These are phyloP conservation scores for Penicillium coffeae DNA, from an alignment of 495 filamentous ascomycete species.

Conservation along the genomic window DNA sequence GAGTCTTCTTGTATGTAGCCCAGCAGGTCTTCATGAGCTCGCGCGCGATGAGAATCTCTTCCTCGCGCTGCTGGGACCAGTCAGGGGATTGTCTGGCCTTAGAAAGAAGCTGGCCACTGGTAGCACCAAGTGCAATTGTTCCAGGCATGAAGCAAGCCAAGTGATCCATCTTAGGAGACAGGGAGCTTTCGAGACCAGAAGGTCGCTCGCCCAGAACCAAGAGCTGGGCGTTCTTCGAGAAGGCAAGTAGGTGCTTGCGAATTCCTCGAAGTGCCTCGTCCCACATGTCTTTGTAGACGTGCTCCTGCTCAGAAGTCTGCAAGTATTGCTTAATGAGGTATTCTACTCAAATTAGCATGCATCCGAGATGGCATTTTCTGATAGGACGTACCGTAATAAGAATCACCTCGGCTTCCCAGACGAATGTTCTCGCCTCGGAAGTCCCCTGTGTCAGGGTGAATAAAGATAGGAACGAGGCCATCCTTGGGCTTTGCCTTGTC, in stretches of 20 bases:
- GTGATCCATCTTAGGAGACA: slow-evolving; percentile 96
- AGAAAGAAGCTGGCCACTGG: slow-evolving; percentile 67
- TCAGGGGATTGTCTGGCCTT: slow-evolving; percentile 64
- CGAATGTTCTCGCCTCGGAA: slow-evolving; percentile 85
- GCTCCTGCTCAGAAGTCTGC: slow-evolving; percentile 83
- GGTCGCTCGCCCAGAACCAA: slow-evolving; percentile 87
- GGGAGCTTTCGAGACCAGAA: slow-evolving; percentile 55
- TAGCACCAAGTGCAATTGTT: slow-evolving; percentile 86
- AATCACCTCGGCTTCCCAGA: slow-evolving; percentile 89
- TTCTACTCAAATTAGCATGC: slow-evolving; percentile 43
- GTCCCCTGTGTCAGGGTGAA: slow-evolving; percentile 70
- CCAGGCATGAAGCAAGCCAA: slow-evolving; percentile 97
- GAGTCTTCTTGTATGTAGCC: slow-evolving; percentile 87
- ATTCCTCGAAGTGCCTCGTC: slow-evolving; percentile 79
- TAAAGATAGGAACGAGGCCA: slow-evolving; percentile 87
- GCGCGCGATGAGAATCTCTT: slow-evolving; percentile 77
- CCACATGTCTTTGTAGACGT: slow-evolving; percentile 90
- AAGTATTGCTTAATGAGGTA: slow-evolving; percentile 97
- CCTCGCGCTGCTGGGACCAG: slow-evolving; percentile 78
- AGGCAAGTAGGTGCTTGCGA: slow-evolving; percentile 86
- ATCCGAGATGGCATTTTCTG: background rate
- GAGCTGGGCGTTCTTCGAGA: slow-evolving; percentile 72
- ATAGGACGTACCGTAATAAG: slow-evolving; percentile 71
- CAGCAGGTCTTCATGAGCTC: slow-evolving; percentile 97
- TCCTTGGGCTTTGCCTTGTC: slow-evolving; percentile 74